phyloP scores from a whole-genome alignment of 2,329 filamentous ascomycete species.

The Zarea fungicola region DNA sequence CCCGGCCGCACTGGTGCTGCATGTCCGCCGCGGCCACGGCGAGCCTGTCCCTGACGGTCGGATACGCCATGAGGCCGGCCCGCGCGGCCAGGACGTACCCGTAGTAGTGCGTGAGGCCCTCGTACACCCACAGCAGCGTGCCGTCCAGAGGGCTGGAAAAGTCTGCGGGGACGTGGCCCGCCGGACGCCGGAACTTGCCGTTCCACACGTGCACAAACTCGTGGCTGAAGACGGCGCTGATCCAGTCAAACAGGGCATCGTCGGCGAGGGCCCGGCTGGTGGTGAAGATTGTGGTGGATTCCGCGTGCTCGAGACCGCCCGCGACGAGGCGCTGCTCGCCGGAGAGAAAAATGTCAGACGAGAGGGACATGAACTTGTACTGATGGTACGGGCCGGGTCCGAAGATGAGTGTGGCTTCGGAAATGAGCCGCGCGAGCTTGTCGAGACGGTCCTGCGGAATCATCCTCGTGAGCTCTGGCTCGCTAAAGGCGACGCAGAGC shows the following conservation, averaged over 20 bases:
- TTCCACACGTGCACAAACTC: slow-evolving; percentile 14
- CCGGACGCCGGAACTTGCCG: slow-evolving; percentile 14
- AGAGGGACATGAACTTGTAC: neutral
- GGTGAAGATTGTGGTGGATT: slow-evolving; percentile 4
- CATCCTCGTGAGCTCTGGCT: neutral
- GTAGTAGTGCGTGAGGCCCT: slow-evolving; percentile 14
- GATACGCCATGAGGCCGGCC: neutral
- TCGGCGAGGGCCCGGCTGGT: neutral
- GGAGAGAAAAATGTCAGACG: neutral
- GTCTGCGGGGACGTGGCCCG: slow-evolving; percentile 9
- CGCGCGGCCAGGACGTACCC: slow-evolving; percentile 10
- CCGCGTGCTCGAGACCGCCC: slow-evolving; percentile 9
- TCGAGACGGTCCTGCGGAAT: slow-evolving; percentile 1
- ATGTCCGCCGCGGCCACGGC: neutral
- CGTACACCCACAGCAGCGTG: slow-evolving; percentile 14
- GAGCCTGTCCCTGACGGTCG: neutral
- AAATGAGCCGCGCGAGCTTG: slow-evolving; percentile 9
- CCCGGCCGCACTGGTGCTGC: slow-evolving; percentile 5
- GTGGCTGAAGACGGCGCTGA: slow-evolving; percentile 5
- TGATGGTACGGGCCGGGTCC: neutral
- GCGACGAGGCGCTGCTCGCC: neutral
- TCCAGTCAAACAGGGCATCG: neutral
- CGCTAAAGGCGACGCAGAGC: slow-evolving; percentile 9
- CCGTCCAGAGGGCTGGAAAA: slow-evolving; percentile 12
- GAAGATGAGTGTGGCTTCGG: slow-evolving; percentile 1